Evolutionary conservation across 1,284 basidiomycete species (phyloP).

Genomic region (Laetiporus sulphureus): DNA sequence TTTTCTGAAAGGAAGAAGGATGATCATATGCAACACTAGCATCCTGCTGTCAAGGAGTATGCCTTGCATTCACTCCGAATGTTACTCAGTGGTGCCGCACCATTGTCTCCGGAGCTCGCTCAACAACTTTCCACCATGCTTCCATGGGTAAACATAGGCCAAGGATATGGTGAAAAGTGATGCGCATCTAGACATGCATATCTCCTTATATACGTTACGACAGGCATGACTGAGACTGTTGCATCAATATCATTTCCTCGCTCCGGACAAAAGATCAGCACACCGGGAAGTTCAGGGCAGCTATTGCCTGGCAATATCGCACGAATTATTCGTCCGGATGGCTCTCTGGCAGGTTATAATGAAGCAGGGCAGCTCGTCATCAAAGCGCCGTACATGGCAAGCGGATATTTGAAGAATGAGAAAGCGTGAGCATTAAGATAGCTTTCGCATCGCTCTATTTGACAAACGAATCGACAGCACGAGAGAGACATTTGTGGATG

Average conservation of each 20-base stretch:
- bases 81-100: slow-evolving; percentile 69
- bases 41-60: slow-evolving; percentile 60
- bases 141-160: slow-evolving; percentile 4
- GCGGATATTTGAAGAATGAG: slow-evolving; percentile 35
- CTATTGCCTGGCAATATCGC: slow-evolving; percentile 31
- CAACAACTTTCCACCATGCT: slow-evolving; percentile 31
- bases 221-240: slow-evolving; percentile 42
- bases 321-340: slow-evolving; percentile 35
- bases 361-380: slow-evolving; percentile 38
- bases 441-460: slow-evolving; percentile 26
- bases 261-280: slow-evolving; percentile 19
- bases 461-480: slow-evolving; percentile 21
- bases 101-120: slow-evolving; percentile 62
- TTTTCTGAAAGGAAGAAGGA: no score
- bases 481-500: slow-evolving; percentile 35
- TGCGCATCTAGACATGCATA: no score
- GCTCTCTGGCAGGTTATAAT: slow-evolving; percentile 28
- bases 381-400: slow-evolving; percentile 32
- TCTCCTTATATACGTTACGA: no score
- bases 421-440: slow-evolving; percentile 34
- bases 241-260: slow-evolving; percentile 35
- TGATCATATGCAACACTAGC: slow-evolving; percentile 29
- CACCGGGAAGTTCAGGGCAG: slow-evolving; percentile 32
- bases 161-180: slow-evolving; percentile 6
- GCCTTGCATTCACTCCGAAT: slow-evolving; percentile 56